phyloP scores from a whole-genome alignment of 306 rosid genomes.

The Morella rubra region DNA sequence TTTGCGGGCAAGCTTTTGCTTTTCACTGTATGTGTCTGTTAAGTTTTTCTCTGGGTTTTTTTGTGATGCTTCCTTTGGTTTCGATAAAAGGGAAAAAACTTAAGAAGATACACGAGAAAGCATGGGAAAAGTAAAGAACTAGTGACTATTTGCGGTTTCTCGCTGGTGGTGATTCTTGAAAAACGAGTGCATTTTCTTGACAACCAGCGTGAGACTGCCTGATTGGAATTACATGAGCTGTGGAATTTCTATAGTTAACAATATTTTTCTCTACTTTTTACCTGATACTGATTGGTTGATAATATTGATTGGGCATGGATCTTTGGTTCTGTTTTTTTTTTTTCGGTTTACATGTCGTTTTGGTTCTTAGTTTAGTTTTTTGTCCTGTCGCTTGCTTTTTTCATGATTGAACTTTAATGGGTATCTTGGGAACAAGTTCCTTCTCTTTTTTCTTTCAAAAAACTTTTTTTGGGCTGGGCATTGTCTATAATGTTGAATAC shows the following conservation, averaged over 20 bases:
- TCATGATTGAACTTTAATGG: background rate
- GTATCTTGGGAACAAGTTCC: background rate
- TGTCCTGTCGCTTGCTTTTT: slow-evolving; percentile 4
- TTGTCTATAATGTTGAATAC: background rate
- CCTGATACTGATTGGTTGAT: background rate
- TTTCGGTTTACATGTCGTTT: slow-evolving; percentile 25
- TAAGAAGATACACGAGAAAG: background rate
- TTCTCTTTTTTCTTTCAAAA: background rate
- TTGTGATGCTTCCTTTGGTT: slow-evolving; percentile 20
- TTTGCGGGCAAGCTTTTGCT: slow-evolving; percentile 29
- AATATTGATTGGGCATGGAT: slow-evolving; percentile 19
- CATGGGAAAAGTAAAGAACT: slow-evolving; percentile 4
- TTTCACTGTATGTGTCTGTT: background rate
- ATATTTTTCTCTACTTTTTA: background rate
- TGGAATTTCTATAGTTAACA: background rate
- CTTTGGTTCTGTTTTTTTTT: slow-evolving; percentile 28
- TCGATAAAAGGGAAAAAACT: slow-evolving; percentile 12
- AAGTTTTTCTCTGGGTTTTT: background rate
- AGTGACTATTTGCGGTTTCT: background rate
- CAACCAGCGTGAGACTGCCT: background rate
- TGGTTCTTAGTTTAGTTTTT: slow-evolving; percentile 13
- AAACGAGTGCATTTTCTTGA: background rate
- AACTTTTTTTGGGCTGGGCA: background rate
- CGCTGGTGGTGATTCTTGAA: background rate
- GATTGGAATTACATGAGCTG: slow-evolving; percentile 12